phyloP scores from a whole-genome alignment of 352 stramenopile species.

The Pythium dissimile region DNA sequence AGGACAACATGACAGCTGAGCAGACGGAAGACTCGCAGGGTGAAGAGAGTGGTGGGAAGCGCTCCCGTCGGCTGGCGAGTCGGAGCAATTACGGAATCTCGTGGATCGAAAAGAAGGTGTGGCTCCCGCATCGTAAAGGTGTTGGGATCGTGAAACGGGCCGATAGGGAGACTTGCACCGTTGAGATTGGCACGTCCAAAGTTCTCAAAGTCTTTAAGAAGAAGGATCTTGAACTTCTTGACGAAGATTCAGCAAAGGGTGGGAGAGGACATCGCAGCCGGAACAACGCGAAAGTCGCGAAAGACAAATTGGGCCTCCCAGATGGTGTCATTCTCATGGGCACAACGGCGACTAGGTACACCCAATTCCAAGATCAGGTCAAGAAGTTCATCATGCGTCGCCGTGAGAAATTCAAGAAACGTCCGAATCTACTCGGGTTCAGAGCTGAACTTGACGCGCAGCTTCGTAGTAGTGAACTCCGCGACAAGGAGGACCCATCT shows the following conservation, averaged over 20 bases:
- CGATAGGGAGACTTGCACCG: conserved; percentile 82
- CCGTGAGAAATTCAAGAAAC: conserved; percentile 80
- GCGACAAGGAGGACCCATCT: conserved; percentile 49
- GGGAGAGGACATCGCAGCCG: conserved; percentile 54
- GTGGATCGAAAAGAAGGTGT: conserved; percentile 86
- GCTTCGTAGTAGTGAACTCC: conserved; percentile 48
- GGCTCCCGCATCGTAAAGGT: conserved; percentile 69
- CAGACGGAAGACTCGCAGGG: conserved; percentile 78
- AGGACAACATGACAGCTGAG: conserved; percentile 49
- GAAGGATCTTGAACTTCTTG: conserved; percentile 78
- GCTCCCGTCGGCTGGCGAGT: conserved; percentile 64
- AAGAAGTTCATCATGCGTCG: conserved; percentile 81
- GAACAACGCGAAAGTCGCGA: conserved; percentile 62
- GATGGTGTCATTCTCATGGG: conserved; percentile 81
- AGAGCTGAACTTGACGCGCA: conserved; percentile 65
- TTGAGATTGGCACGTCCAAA: conserved; percentile 70
- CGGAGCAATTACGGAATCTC: conserved; percentile 83
- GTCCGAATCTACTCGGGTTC: conserved; percentile 80
- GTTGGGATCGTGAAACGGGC: conserved; percentile 79
- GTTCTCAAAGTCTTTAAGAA: conserved; percentile 85
- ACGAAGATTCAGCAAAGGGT: conserved; percentile 51
- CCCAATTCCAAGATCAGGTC: conserved; percentile 81
- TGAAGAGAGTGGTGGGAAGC: conserved; percentile 63
- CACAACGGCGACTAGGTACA: conserved; percentile 74
- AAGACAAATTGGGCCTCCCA: conserved; percentile 64